These are phyloP conservation scores for Eimeria zaria DNA, from an alignment of 169 alveolate species.

Conservation along the genomic window DNA sequence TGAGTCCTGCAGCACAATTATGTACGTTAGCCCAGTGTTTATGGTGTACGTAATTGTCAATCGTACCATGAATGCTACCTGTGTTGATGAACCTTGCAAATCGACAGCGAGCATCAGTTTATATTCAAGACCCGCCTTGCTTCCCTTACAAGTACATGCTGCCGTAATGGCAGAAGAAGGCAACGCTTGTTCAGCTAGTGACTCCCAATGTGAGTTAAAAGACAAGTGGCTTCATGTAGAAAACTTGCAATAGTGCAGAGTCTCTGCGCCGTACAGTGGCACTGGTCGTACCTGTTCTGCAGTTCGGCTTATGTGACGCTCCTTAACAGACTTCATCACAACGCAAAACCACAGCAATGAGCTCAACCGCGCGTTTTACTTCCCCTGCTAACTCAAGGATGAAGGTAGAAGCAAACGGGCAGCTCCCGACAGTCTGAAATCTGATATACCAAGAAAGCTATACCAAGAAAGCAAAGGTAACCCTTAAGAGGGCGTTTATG, in stretches of 20 bases:
- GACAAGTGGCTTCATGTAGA: background rate
- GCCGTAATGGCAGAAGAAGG: background rate
- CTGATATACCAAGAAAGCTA: slow-evolving; percentile 49
- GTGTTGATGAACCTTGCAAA: background rate
- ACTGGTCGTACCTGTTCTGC: slow-evolving; percentile 62
- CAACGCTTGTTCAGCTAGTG: background rate
- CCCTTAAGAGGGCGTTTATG: slow-evolving; percentile 49
- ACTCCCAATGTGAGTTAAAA: background rate
- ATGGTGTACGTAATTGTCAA: slow-evolving; percentile 77
- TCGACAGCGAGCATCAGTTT: background rate
- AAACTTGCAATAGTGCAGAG: background rate
- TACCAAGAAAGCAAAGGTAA: slow-evolving; percentile 42
- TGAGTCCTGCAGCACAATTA: slow-evolving; percentile 75
- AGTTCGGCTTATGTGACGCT: slow-evolving; percentile 72
- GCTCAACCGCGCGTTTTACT: background rate
- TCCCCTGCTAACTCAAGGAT: background rate
- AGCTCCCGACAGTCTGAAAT: background rate
- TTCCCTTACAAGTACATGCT: background rate
- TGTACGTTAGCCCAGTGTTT: slow-evolving; percentile 81
- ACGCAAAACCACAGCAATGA: background rate
- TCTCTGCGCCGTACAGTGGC: background rate
- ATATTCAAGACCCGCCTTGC: background rate
- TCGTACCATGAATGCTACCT: slow-evolving; percentile 75
- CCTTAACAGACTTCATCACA: slow-evolving; percentile 54
- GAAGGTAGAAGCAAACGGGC: background rate